Evolutionary conservation across 768 basidiomycete genomes (phyloP).

Genomic region (Scleroderma bovista): DNA sequence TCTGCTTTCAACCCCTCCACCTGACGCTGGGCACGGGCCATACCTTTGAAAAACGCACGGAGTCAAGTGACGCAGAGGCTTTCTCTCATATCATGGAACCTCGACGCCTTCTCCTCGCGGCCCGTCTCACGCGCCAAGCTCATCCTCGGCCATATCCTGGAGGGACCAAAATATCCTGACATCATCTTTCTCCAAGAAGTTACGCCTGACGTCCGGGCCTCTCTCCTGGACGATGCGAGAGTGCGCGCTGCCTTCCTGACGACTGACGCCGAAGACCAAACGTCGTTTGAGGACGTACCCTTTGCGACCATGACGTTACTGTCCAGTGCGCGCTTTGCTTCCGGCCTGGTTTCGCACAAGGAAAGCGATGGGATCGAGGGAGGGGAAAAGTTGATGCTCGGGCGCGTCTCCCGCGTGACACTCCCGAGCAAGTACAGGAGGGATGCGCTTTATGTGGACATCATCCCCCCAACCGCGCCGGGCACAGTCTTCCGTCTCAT

Average conservation of each 20-base stretch:
- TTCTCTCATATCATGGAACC: slow-evolving; percentile 34
- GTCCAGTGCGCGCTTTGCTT: slow-evolving; percentile 20
- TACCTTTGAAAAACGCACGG: slow-evolving; percentile 18
- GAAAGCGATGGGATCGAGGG: slow-evolving; percentile 12
- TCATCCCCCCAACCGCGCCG: slow-evolving; percentile 22
- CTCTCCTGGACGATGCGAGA: slow-evolving; percentile 29
- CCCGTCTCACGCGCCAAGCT: slow-evolving; percentile 30
- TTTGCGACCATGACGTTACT: slow-evolving; percentile 14
- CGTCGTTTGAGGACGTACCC: slow-evolving; percentile 27
- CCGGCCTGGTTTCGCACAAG: slow-evolving; percentile 15
- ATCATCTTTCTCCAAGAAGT: slow-evolving; percentile 39
- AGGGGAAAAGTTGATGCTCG: slow-evolving; percentile 25
- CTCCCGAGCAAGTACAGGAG: slow-evolving; percentile 35
- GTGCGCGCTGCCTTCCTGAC: slow-evolving; percentile 30
- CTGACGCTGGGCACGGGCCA: slow-evolving; percentile 15
- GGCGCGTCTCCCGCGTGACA: slow-evolving; percentile 18
- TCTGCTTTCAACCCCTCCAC: slow-evolving; percentile 18
- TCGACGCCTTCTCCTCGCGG: slow-evolving; percentile 30
- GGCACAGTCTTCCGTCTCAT: slow-evolving; percentile 27
- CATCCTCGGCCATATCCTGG: slow-evolving; percentile 30
- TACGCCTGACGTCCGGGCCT: slow-evolving; percentile 23
- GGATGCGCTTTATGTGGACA: slow-evolving; percentile 34
- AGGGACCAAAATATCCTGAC: slow-evolving; percentile 28
- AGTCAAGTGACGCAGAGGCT: slow-evolving; percentile 13
- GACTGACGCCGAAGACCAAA: slow-evolving; percentile 35